phyloP scores from a whole-genome alignment of 2,329 filamentous ascomycete species.

The Chaetomiaceae sp. region DNA sequence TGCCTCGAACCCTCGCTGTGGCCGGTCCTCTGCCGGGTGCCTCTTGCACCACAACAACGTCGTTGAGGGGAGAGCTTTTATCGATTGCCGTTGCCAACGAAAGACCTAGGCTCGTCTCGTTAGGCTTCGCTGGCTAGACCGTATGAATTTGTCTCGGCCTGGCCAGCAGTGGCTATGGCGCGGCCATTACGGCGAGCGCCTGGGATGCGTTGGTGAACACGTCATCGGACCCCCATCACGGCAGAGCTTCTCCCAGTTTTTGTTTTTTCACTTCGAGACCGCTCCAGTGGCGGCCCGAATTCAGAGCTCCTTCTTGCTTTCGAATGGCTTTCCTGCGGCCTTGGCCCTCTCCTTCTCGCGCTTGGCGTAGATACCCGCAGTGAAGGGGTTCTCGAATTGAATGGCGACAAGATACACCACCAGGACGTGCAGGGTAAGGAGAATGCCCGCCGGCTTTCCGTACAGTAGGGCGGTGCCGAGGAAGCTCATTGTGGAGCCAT shows the following conservation, averaged over 20 bases:
- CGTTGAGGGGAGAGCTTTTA: constrained; percentile 20
- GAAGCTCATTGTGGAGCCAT: constrained; percentile 89
- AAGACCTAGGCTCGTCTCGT: constrained; percentile 7
- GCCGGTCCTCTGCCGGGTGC: constrained; percentile 19
- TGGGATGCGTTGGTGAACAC: constrained; percentile 9
- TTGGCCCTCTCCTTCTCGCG: constrained; percentile 58
- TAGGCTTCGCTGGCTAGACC: constrained; percentile 7
- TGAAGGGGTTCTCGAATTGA: constrained; percentile 91
- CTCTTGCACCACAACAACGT: constrained; percentile 21
- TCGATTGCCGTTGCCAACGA: constrained; percentile 10
- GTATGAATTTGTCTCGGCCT: neutral
- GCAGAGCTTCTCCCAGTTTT: constrained; percentile 17
- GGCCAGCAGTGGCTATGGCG: neutral
- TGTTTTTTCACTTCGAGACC: constrained; percentile 1
- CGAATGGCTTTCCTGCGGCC: constrained; percentile 29
- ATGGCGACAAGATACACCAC: constrained; percentile 77
- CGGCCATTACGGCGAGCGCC: neutral
- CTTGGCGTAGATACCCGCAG: constrained; percentile 86
- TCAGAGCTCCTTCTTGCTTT: constrained; percentile 52
- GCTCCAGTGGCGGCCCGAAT: neutral
- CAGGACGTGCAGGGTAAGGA: constrained; percentile 71
- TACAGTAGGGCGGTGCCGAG: constrained; percentile 79
- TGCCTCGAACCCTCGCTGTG: constrained; percentile 13
- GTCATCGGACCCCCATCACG: neutral
- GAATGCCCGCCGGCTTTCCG: constrained; percentile 79